Evolutionary conservation across 495 filamentous ascomycete genomes (phyloP), one percentile per base, ranked within the genome.

Genomic region (Aspergillus homomorphus): DNA sequence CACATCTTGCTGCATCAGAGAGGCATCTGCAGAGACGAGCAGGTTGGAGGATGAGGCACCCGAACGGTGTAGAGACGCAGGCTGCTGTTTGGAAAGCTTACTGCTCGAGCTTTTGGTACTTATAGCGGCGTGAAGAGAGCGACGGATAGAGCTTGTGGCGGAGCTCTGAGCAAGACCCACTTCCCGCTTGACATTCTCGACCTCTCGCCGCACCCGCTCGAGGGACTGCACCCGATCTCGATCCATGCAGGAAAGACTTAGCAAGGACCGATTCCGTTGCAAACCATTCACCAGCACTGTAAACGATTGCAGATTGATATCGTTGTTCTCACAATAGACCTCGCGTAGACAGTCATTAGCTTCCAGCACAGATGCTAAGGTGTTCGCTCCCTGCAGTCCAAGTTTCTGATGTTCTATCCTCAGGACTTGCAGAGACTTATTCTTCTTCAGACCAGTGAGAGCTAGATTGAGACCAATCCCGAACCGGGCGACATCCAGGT

Each of bases 401-500:
- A 83, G 69, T 53, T 76, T 81, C 71, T 82, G 76, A 66, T 84
- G 82, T 67, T 93, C 88, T 53, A 98, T 86, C 22, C 84, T 82
- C 43, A 98, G 76, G 23, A 91, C 82, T 45, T 84, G 86, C 19
- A 98, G 72, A 0, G 88, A 83, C 21, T 69, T 85, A 72, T 97
- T 97, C 52, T 82, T 74, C 56, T 86, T 86, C 56, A 98, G 74
- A 2, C 92, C 90, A 8, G 79, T 80, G 56, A 98, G 74, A 12
- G 91, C 89, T 44, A 86, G 79, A 33, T 88, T 91, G 52, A 97
- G 82, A 3, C 91, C 91, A 59, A 84, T 87, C 19, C 93, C 92
- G 38, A 96, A 85, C 45, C 89, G 85, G 0, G 89, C 87, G 46
- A 90, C 89, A 67, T 96, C 94, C 22, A 97, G 77, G 66, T 92